Evolutionary conservation across 2,329 filamentous ascomycete genomes (phyloP), one percentile per base, ranked within the genome.

Genomic region (Trichoderma hamatum): DNA sequence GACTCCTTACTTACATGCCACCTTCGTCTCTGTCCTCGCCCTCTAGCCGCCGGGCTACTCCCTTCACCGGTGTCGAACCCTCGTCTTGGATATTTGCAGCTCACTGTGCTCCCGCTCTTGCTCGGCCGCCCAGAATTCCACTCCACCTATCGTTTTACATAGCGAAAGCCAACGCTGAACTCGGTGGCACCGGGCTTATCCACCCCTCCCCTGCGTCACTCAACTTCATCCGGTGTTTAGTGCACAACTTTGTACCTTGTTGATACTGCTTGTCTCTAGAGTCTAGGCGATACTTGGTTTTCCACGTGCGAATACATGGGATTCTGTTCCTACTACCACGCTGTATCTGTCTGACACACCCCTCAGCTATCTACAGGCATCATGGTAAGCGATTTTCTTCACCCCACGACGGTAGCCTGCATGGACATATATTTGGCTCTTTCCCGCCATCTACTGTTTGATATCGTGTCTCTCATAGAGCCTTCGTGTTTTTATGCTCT

Each of bases 361-460:
- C 78, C 76, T 77, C 79, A 75, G 78, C 75, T 78, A 74, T 76
- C 76, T 78, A 77, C 78, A 78, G 76, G 78, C 78, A 82, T 78
- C 76, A 85, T 85, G 83, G 83, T 85, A 84, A 84, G 83, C 77
- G 73, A 73, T 76, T 76, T 76, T 75, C 77, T 74, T 75, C 79
- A 74, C 75, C 77, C 75, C 77, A 74, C 75, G 67, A 43, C 61
- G 81, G 82, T 77, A 80, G 77, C 77, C 76, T 82, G 80, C 82
- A 83, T 66, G 76, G 75, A 78, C 82, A 81, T 82, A 80, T 82
- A 78, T 81, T 77, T 75, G 75, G 76, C 76, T 73, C n/a, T 73
- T 73, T 73, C 74, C 77, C 73, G 75, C 74, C 74, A 71, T 76
- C 73, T 72, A 68, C 51, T 68, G 65, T 69, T 43, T 54, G 64